Evolutionary conservation across 139 green algal genomes (phyloP).

Genomic region (Haematococcus sp.): DNA sequence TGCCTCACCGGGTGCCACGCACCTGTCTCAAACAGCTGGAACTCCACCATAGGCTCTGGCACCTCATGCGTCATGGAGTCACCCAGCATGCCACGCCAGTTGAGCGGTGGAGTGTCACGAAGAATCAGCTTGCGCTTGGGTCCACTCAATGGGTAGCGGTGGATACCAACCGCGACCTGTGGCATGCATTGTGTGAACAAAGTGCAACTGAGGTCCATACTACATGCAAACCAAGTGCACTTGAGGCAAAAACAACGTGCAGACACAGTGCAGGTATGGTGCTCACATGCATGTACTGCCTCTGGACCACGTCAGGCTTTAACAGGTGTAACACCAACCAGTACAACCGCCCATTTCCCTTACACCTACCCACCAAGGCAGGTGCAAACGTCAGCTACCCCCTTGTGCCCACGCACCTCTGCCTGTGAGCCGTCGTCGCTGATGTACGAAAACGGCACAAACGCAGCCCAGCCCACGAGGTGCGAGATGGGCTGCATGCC

Average conservation of each 20-base stretch:
- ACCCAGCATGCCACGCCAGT: slow-evolving; percentile 50
- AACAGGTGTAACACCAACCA: too few species aligned
- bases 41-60: slow-evolving; percentile 45
- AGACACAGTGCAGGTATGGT: too few species aligned
- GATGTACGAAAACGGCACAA: slow-evolving; percentile 42
- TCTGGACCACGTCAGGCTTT: too few species aligned
- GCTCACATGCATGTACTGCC: too few species aligned
- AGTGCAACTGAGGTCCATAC: too few species aligned
- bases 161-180: slow-evolving; percentile 40
- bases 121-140: slow-evolving; percentile 13
- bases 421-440: slow-evolving; percentile 22
- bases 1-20: background rate
- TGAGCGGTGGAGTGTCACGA: slow-evolving; percentile 35
- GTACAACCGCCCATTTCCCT: too few species aligned
- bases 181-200: background rate
- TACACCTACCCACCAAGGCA: too few species aligned
- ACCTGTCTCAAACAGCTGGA: slow-evolving; percentile 49
- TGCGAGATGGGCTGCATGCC: slow-evolving; percentile 4
- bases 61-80: slow-evolving; percentile 36
- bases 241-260: too few species aligned
- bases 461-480: slow-evolving; percentile 37
- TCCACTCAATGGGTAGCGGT: slow-evolving; percentile 33
- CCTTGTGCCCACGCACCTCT: slow-evolving; percentile 10
- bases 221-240: too few species aligned
- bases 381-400: too few species aligned